Evolutionary conservation across 495 filamentous ascomycete genomes (phyloP).

Genomic region (Chaetomidium leptoderma): DNA sequence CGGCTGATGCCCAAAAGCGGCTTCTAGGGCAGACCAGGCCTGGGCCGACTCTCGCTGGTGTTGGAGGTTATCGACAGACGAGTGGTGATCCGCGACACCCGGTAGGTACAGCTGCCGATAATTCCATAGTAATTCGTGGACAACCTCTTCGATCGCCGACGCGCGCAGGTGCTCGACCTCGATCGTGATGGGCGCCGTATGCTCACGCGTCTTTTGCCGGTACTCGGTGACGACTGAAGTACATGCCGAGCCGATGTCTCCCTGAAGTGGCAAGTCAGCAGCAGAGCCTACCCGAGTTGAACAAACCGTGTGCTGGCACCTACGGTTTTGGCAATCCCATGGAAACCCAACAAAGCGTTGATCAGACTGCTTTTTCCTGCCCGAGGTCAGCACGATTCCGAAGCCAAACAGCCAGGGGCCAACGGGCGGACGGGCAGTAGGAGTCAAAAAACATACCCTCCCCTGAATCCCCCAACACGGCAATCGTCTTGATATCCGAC

Average conservation of each 20-base stretch:
- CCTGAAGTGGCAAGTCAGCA: neutral
- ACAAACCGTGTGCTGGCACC: neutral
- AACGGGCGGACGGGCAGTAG: too few relatives aligned
- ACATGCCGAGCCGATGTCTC: neutral
- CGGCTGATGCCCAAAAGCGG: neutral
- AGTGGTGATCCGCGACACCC: neutral
- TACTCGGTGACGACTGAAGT: neutral
- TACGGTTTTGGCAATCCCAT: neutral
- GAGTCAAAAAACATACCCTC: neutral
- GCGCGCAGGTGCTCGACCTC: neutral
- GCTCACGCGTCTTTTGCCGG: neutral
- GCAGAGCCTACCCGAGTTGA: neutral
- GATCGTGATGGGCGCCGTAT: neutral
- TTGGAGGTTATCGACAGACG: neutral
- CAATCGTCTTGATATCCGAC: neutral
- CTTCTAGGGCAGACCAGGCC: neutral
- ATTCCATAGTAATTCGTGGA: neutral
- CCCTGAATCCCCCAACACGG: neutral
- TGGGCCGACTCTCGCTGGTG: neutral
- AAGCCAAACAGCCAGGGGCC: neutral
- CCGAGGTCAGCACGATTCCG: neutral
- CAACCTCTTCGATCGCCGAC: neutral
- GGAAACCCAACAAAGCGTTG: neutral
- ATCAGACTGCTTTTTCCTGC: slow-evolving; percentile 1
- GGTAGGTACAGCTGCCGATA: neutral